A percentile compares a stretch with the other conserved stretches of the same genome.
These are phyloP conservation scores for Exophiala sp. DNA, from an alignment of 2,329 filamentous ascomycete genomes.

Conservation along the genomic window DNA sequence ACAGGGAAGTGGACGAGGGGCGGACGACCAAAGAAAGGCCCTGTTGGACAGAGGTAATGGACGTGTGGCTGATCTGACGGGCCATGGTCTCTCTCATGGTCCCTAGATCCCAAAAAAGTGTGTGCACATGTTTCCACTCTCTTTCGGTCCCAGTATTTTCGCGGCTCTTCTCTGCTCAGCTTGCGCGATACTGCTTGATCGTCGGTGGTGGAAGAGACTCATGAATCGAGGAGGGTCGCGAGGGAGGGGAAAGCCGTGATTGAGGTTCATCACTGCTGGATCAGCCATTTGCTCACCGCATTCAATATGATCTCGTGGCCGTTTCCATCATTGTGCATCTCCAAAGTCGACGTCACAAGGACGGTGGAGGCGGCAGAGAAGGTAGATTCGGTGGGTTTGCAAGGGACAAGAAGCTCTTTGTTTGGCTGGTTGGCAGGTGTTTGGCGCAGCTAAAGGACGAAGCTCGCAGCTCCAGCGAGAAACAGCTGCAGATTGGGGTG, in stretches of 20 bases:
- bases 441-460: slow-evolving; percentile 1
- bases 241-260: neutral
- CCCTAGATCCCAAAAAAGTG: no score
- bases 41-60: no score
- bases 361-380: neutral
- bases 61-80: neutral
- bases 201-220: no score
- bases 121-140: neutral
- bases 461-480: slow-evolving; percentile 1
- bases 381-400: neutral
- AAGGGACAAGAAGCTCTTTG: neutral
- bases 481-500: neutral
- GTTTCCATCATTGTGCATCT: neutral
- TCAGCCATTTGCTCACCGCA: neutral
- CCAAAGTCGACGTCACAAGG: slow-evolving; percentile 1
- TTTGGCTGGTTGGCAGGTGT: neutral
- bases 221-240: neutral
- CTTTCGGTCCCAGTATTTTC: neutral
- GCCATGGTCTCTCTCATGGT: no score
- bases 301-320: neutral
- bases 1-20: no score
- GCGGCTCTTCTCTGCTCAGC: neutral
- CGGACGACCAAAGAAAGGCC: no score
- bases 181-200: no score
- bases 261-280: neutral